Base-by-base conservation (phyloP, 495 filamentous ascomycete species). In the Aspergillus avenaceus region DNA sequence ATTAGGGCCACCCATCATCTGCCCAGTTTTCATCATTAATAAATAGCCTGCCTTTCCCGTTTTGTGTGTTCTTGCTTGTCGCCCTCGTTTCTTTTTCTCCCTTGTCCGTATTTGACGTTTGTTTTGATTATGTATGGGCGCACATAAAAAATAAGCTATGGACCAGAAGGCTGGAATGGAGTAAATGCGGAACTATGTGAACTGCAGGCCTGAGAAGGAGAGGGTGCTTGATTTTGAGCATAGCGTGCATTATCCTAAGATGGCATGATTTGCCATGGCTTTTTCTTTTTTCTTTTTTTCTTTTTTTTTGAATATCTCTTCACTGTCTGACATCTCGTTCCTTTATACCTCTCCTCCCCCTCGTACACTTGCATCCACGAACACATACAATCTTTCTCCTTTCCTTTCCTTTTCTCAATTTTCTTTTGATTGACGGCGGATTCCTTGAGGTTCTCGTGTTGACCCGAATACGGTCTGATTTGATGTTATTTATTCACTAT, bases 51-150 rank as follows among this genome's bases (percentile, higher is more conserved):
- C 34, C 7, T 6, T 38, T 38, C 21, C 16, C 18, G 34, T 18
- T 5, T 18, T 38, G n/a, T 18, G 16, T 21, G 13, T 9, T 38
- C 19, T 38, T 21, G 16, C 34, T 38, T 18, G 16, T 19, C 34
- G 23, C 14, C 34, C 24, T 22, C n/a, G 23, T 50, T 45, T 25
- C 22, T 36, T 42, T 44, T 21, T 14, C 21, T 16, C 42, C 16
- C 21, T 37, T 50, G 42, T 34, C 31, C 56, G 42, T 26, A 12
- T 47, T 37, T 44, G 24, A 50, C 51, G 47, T 56, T 32, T 61
- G 62, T 38, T 38, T 38, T 38, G 34, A 38, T 18, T 38, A 58
- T 53, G n/a, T 55, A 66, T 60, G 62, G 63, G 65, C 63, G 65
- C 60, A 64, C 58, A 50, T 59, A 59, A 50, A 49, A n/a, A n/a